Evolutionary conservation across 257 asterid species (phyloP).

Genomic region (Parsonsia alboflavescens): DNA sequence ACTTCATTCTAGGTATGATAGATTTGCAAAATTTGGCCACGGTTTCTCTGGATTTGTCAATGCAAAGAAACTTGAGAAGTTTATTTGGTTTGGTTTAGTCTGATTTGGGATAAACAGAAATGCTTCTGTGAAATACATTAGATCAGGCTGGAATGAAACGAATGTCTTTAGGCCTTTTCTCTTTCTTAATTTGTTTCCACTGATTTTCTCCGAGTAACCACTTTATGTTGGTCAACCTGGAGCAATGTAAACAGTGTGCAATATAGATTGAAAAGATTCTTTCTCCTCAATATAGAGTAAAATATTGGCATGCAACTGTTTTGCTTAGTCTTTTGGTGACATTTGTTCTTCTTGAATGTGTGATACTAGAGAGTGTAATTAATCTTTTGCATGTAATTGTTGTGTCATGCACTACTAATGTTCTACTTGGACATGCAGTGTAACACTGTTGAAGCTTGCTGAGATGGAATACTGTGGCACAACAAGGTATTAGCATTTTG

Average conservation of each 20-base stretch:
- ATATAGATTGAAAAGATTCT: not conserved
- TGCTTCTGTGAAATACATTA: not conserved
- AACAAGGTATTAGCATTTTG: conserved; percentile 54
- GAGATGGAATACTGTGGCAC: conserved; percentile 91
- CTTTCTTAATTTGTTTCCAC: not conserved
- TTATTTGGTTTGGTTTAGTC: not conserved
- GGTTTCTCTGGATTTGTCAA: not conserved
- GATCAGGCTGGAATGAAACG: not conserved
- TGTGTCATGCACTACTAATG: not conserved
- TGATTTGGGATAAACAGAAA: not conserved
- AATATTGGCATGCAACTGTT: not conserved
- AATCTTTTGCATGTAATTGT: not conserved
- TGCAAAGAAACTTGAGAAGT: not conserved
- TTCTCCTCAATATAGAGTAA: not conserved
- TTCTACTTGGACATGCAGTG: conserved; percentile 41
- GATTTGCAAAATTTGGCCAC: not conserved
- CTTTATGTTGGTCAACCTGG: not conserved
- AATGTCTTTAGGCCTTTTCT: not conserved
- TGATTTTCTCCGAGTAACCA: not conserved
- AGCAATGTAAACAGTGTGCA: not conserved
- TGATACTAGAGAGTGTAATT: not conserved
- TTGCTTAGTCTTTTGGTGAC: not conserved
- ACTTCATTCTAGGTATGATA: conserved; percentile 78
- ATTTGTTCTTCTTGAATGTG: not conserved
- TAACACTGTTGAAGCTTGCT: conserved; percentile 80